Evolutionary conservation across 2,329 filamentous ascomycete species (phyloP).

Genomic region (Elsinoe fawcettii): DNA sequence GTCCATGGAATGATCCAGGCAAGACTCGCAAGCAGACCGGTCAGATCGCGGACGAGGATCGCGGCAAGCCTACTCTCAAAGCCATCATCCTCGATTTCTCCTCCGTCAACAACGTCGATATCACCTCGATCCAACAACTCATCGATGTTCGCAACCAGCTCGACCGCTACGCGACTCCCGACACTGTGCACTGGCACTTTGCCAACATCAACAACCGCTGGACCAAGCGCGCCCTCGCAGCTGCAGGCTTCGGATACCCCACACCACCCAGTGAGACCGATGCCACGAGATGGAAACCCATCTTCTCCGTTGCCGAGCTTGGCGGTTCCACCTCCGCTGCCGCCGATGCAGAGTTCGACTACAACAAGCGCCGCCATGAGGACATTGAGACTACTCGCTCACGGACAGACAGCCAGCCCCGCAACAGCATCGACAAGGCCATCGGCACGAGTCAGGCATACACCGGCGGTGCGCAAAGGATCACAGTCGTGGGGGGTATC

Average conservation of each 20-base stretch:
- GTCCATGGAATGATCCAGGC: slow-evolving; percentile 92
- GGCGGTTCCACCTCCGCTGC: slow-evolving; percentile 64
- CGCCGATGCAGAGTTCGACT: slow-evolving; percentile 55
- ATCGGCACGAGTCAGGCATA: slow-evolving; percentile 39
- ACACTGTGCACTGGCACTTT: slow-evolving; percentile 88
- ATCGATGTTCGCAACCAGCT: slow-evolving; percentile 94
- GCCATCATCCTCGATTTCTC: slow-evolving; percentile 93
- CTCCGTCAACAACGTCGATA: slow-evolving; percentile 86
- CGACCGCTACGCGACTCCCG: slow-evolving; percentile 72
- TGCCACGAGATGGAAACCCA: slow-evolving; percentile 76
- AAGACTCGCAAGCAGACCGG: slow-evolving; percentile 49
- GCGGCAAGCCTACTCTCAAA: slow-evolving; percentile 61
- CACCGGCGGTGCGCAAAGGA: slow-evolving; percentile 29
- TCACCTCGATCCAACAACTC: slow-evolving; percentile 83
- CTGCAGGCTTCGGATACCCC: slow-evolving; percentile 83
- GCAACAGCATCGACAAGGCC: slow-evolving; percentile 35
- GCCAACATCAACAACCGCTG: slow-evolving; percentile 89
- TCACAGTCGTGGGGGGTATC: slow-evolving; percentile 71
- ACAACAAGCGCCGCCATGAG: slow-evolving; percentile 44
- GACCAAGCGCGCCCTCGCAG: slow-evolving; percentile 83
- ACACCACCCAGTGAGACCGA: slow-evolving; percentile 44
- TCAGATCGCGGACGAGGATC: slow-evolving; percentile 29
- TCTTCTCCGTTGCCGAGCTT: slow-evolving; percentile 87
- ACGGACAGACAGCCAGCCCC: slow-evolving; percentile 21
- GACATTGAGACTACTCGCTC: slow-evolving; percentile 19